Base-by-base conservation (phyloP, 73 alveolate genomes). In the Stentor roeselii region DNA sequence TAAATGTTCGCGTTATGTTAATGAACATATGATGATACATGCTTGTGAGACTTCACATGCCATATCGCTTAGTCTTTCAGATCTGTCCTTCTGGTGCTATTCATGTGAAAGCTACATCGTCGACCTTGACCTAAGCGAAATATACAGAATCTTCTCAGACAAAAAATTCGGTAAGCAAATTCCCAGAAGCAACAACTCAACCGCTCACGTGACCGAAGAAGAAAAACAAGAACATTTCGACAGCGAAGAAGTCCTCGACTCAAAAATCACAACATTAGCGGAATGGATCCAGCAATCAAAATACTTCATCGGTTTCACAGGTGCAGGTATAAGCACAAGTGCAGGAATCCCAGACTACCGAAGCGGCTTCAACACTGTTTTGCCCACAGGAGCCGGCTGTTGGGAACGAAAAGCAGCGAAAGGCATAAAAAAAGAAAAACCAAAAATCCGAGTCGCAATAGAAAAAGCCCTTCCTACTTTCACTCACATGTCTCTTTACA, bases 261-360 rank as follows among this genome's bases (percentile, higher is more conserved):
- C 78, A 75, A 86, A 93, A 80, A 86, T 92, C 75, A 88, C 85
- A 41, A 11, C 50, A 60, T 83, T 94, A 59, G 95, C 95, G 75
- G 75, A 89, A 76, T 82, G 91, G 96, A 83, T 94, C 21, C 67
- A 78, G 75, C 39, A 86, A 50, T 90, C 94, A 59, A 86, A 87
- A 75, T 95, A 94, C 86, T 91, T 95, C 40, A 90, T 90, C 59
- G 95, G 95, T 78, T 90, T 95, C 75, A 92, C 99, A 27, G 99
- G 99, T 42, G 98, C 99, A 85, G 99, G 99, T 74, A 91, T 95
- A 67, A 67, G 95, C 40, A 91, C 99, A 60, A 59, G 99, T 50
- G 93, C 98, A 41, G 99, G 99, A 59, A 95, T 97, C 58, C 97
- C 99, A n/a, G 99, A 97, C 87, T 95, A 87, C 90, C 86, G 99